Evolutionary conservation across 441 rosid species (phyloP), one percentile per base, ranked within the genome.

Genomic region (Omphalea diandra): DNA sequence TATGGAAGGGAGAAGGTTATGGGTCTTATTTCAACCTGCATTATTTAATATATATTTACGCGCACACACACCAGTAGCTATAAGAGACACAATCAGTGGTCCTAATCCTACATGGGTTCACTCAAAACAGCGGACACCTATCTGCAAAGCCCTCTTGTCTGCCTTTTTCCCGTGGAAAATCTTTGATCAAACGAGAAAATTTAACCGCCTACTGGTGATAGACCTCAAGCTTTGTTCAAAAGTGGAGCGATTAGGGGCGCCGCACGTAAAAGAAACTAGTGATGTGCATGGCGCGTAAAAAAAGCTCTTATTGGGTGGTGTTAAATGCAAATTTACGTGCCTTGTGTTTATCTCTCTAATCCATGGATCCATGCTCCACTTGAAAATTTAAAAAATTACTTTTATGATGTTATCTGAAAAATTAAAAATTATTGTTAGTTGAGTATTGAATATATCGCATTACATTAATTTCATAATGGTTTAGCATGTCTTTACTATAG

Each of bases 111-210:
- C 7, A 1, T 27, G 50, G 35, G 62, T 41, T 65, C 38, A 61
- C 47, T 38, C 2, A 49, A 73, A 56, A 55, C 81, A 71, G 5
- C 49, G 54, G 47, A 66, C 17, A 46, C 31, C 68, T 26, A 35
- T 64, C 44, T 24, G 41, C 73, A 75, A 79, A 69, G 70, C 70
- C 75, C 22, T 26, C 33, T 44, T 69, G 75, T 49, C 70, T 69
- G 72, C 67, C 77, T 60, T 69, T 70, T 77, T 41, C 67, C 14
- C 44, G 61, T 15, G 27, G 61, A 41, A 55, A 35, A 27, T 60
- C 60, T 47, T 53, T 29, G 68, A 70, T 65, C 69, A 6, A 36
- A 60, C 31, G 26, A 9, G 26, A 12, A 18, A 5, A 67, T 76
- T 70, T 70, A 76, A 79, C 75, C 68, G 77, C 57, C n/a, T 55